Evolutionary conservation across 2,329 filamentous ascomycete genomes (phyloP).

Genomic region (Magnaporthiopsis rhizophila): DNA sequence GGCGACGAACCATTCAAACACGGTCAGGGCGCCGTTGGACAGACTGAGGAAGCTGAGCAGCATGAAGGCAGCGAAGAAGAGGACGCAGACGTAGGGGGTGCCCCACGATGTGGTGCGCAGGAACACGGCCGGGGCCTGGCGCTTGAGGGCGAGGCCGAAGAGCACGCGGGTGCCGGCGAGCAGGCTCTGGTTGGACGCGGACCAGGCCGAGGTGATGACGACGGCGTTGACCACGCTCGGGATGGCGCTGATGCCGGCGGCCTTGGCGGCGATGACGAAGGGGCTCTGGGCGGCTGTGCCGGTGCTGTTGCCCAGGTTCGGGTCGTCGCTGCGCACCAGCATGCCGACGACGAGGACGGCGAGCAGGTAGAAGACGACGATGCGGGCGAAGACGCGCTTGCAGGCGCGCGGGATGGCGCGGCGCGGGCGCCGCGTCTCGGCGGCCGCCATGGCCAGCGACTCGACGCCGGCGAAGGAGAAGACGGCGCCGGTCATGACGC

Average conservation of each 20-base stretch:
- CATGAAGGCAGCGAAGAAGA: constrained; percentile 46
- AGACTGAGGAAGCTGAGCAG: constrained; percentile 51
- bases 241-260: constrained; percentile 58
- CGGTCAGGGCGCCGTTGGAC: constrained; percentile 48
- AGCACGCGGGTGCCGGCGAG: constrained; percentile 50
- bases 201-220: constrained; percentile 65
- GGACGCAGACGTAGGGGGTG: constrained; percentile 49
- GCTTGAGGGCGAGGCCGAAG: constrained; percentile 51
- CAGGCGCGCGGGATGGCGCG: constrained; percentile 69
- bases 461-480: constrained; percentile 68
- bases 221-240: constrained; percentile 70
- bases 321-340: constrained; percentile 52
- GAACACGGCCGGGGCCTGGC: constrained; percentile 50
- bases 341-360: constrained; percentile 66
- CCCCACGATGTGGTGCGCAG: constrained; percentile 42
- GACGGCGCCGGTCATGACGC: constrained; percentile 57
- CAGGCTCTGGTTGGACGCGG: constrained; percentile 60
- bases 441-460: constrained; percentile 68
- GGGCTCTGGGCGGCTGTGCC: constrained; percentile 45
- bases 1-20: constrained; percentile 54
- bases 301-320: constrained; percentile 39
- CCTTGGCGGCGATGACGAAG: constrained; percentile 64
- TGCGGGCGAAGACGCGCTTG: constrained; percentile 66
- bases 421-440: constrained; percentile 64
- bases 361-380: constrained; percentile 59